Evolutionary conservation across 202 grass and related monocot species (phyloP).

Genomic region (Bolboschoenoplectus hybrid): DNA sequence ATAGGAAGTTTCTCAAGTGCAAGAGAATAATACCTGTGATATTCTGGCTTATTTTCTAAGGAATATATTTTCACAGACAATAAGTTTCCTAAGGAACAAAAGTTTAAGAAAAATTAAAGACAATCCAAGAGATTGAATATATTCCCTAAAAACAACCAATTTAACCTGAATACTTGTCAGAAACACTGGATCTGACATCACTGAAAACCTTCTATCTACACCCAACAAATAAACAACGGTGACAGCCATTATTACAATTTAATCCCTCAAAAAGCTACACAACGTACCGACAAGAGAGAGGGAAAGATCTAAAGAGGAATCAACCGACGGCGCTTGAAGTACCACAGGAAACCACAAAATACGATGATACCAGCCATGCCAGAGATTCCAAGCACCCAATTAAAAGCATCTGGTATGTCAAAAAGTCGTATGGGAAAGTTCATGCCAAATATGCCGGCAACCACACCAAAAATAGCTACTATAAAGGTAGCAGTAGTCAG

Average conservation of each 20-base stretch:
- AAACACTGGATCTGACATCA: background rate
- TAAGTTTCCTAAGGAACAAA: background rate
- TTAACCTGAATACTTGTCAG: background rate
- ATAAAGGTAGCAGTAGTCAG: slow-evolving; percentile 87
- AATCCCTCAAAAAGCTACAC: background rate
- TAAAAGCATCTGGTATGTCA: slow-evolving; percentile 54
- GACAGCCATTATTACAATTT: slow-evolving; percentile 7
- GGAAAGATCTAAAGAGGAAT: slow-evolving; percentile 56
- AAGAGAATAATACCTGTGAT: background rate
- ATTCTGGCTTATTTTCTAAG: background rate
- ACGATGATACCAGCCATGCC: slow-evolving; percentile 48
- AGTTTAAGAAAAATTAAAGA: background rate
- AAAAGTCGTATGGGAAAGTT: slow-evolving; percentile 73
- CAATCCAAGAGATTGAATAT: background rate
- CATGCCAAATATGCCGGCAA: slow-evolving; percentile 89
- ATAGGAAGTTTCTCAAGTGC: background rate
- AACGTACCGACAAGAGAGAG: background rate
- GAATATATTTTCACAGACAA: background rate
- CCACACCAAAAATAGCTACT: slow-evolving; percentile 82
- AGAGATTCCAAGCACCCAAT: slow-evolving; percentile 69
- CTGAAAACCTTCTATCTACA: slow-evolving; percentile 21
- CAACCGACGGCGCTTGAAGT: slow-evolving; percentile 76
- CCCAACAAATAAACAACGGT: background rate
- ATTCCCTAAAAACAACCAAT: background rate
- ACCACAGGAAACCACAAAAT: slow-evolving; percentile 71